Conservation (phyloP, 2,329 filamentous ascomycete species). For the Teratosphaeria epicoccoides region DNA sequence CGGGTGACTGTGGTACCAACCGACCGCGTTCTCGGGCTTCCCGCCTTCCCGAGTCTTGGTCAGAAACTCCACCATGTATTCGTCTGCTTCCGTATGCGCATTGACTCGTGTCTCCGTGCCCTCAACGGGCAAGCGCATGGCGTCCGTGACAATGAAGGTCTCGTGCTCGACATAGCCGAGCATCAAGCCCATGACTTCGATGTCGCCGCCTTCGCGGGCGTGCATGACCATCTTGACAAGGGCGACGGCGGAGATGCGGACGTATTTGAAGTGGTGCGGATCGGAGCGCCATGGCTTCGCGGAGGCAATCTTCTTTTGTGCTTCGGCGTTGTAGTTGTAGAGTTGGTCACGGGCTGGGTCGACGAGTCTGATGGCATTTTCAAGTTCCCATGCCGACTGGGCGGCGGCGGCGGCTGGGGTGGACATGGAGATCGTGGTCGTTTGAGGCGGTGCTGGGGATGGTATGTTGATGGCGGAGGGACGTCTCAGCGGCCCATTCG, state of each 20-base stretch:
- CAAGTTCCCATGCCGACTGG: constrained; percentile 50
- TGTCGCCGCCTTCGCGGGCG: constrained; percentile 79
- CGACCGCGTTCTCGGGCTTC: constrained; percentile 81
- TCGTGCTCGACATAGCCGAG: constrained; percentile 82
- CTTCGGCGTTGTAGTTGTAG: constrained; percentile 65
- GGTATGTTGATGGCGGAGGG: background rate
- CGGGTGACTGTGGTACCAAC: constrained; percentile 97
- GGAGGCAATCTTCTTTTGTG: constrained; percentile 55
- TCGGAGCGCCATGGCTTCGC: constrained; percentile 67
- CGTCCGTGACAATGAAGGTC: constrained; percentile 85
- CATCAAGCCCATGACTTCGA: constrained; percentile 98
- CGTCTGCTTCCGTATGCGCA: constrained; percentile 88
- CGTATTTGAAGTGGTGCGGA: constrained; percentile 80
- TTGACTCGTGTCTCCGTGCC: constrained; percentile 98
- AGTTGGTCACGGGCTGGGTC: constrained; percentile 83
- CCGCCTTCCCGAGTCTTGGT: constrained; percentile 63
- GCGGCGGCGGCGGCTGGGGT: background rate
- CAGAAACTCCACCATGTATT: constrained; percentile 88
- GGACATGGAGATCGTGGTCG: background rate
- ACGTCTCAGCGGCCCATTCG: background rate
- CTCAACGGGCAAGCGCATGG: constrained; percentile 86
- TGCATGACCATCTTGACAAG: constrained; percentile 99
- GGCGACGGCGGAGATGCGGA: constrained; percentile 86
- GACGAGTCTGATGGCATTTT: constrained; percentile 70
- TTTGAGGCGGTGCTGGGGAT: background rate